Evolutionary conservation across 768 basidiomycete species (phyloP), one percentile per base, ranked within the genome.

Genomic region (Auriscalpium orientale): DNA sequence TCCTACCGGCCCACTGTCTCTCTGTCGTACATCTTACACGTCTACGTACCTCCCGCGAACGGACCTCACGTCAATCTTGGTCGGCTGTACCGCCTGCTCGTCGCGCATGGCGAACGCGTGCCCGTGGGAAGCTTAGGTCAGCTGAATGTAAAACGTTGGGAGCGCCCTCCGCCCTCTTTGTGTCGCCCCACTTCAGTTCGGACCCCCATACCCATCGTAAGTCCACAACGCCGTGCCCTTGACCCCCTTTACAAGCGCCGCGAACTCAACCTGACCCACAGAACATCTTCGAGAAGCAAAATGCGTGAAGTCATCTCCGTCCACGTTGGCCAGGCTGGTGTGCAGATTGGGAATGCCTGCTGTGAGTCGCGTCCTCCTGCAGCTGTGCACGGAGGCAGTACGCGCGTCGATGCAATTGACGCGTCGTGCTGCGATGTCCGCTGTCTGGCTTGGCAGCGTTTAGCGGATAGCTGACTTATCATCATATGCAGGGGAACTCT

Each of bases 291-390:
- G 54, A 63, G 36, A 62, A 64, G 57, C 65, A 77, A 67, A 72
- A 91, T 91, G 89, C 87, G 89, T 80, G 89, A 91, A 87, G 94
- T 98, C 74, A 95, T 97, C 79, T 95, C 92, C 64, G 81, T 98
- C 70, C 93, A 98, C 76, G 95, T 98, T 71, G 95, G 95, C 68
- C 97, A 99, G 79, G 97, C 95, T 69, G 94, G 93, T 85, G 88
- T 91, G 66, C 91, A 93, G 79, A 90, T 93, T 67, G 95, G 95
- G 69, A 98, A 98, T 74, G 95, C 97, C 69, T 99, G 94, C 77
- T 97, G 95, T 92, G 76, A 79, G 91, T 88, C 62, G 18, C 33
- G 34, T 62, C 61, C 57, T 65, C 46, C 49, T 38, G 46, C 15
- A 15, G 33, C n/a, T 18, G 34, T 15, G 35, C 44, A 28, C 28